A percentile compares a stretch with the other conserved stretches of the same genome.
Evolutionary conservation across 1,284 basidiomycete species (phyloP).

Genomic region (Sphagnurus paluster): DNA sequence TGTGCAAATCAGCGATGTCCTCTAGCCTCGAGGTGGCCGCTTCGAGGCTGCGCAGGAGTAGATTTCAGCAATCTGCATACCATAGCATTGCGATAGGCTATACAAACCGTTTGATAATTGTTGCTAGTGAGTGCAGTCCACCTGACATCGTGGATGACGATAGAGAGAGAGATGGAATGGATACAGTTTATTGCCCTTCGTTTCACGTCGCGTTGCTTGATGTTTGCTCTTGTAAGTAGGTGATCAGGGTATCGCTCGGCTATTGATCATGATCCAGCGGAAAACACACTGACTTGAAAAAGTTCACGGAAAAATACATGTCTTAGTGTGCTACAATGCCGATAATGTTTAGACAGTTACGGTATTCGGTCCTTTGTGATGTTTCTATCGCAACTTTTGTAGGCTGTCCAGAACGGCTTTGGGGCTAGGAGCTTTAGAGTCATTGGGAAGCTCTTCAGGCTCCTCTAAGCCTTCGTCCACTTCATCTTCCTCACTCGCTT

Average conservation of each 20-base stretch:
- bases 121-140: slow-evolving; percentile 70
- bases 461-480: slow-evolving; percentile 15
- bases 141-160: slow-evolving; percentile 33
- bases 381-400: too few species aligned
- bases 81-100: not conserved
- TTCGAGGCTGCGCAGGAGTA: slow-evolving; percentile 60
- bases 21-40: slow-evolving; percentile 95
- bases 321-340: too few species aligned
- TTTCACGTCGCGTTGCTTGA: slow-evolving; percentile 1
- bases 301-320: too few species aligned
- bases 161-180: not conserved
- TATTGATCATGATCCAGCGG: too few species aligned
- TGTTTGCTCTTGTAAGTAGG: slow-evolving; percentile 20
- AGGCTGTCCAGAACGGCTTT: too few species aligned
- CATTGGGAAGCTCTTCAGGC: too few species aligned
- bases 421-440: too few species aligned
- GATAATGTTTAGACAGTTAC: too few species aligned
- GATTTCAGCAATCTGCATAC: slow-evolving; percentile 12
- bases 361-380: too few species aligned
- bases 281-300: too few species aligned
- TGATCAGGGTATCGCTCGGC: too few species aligned
- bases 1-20: slow-evolving; percentile 71
- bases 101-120: slow-evolving; percentile 80
- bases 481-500: slow-evolving; percentile 20
- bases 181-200: not conserved